Evolutionary conservation across 1,284 basidiomycete genomes (phyloP), one percentile per base, ranked within the genome.

Genomic region (Volvariella volvacea): DNA sequence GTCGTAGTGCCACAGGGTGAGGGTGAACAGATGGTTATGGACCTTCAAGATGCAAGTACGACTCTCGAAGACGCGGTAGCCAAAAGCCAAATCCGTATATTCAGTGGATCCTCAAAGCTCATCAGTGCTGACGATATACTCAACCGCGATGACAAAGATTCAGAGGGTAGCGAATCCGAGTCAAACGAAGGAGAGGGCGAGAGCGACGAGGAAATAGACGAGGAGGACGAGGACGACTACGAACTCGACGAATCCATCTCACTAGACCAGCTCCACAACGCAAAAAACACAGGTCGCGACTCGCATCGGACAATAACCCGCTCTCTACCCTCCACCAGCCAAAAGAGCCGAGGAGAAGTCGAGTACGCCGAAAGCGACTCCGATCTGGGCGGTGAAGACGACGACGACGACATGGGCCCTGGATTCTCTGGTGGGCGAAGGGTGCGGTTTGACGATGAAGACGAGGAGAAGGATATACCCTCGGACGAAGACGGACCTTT

Each of bases 11-110:
- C 73, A 2, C 83, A 88, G 57, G 85, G 94, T 9, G 95, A 98
- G 65, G 96, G 95, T 10, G 94, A 98, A 58, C 80, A 83, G 59
- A 98, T 99, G 95, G 93, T 99, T 10, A 88, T 97, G 74, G 87
- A 92, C 58, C 71, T 99, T 10, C 96, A 99, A 63, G 95, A 94
- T 49, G 89, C 86, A 12, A 68, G 71, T 30, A 64, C 71, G 6
- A 98, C 93, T 0, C 79, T 99, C 10, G 93, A 87, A 48, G 91
- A 94, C 50, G 78, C 75, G 2, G 86, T 97, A 10, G 76, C 83
- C 10, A 76, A 77, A 46, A 90, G 88, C 53, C 78, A 90, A 49
- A 92, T 99, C 49, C 75, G 79, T n/a, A 73, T 99, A 3, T 83
- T 99, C 34, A 88, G 80, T 15, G 80, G 86, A 1, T 95, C 91